Base-by-base conservation (phyloP, 1,139 yeast genomes). In the Saccharomycopsis crataegensis region DNA sequence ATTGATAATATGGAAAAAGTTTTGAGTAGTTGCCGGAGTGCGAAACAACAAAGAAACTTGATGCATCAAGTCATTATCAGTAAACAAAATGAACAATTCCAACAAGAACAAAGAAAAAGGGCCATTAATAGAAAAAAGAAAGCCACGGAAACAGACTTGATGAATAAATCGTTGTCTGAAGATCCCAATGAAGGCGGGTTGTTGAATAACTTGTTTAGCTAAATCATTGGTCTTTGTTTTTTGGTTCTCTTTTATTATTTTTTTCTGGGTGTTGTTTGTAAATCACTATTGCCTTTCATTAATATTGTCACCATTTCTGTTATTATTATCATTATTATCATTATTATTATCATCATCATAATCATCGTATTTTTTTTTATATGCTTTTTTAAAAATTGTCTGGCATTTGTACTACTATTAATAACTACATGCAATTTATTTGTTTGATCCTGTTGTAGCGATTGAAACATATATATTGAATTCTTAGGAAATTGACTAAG, bases 11-110 rank as follows among this genome's bases (percentile, higher is more conserved):
- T 87, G 58, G 91, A 86, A 62, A 70, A 72, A n/a, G 31, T 54
- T 38, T 68, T 87, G 52, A 78, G 78, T 33, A 76, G 76, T 51
- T 81, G 85, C 12, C 82, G 81, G 62, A 78, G 84, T 14, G 73
- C 83, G 59, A 79, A 86, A 58, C 91, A 84, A 63, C 95, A 86
- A 68, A 74, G 93, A 58, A 79, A 85, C 8, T 81, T 87, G 9
- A 76, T 88, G 65, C 69, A 86, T 50, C 94, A 86, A 59, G 81
- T 86, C 60, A 70, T 82, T 8, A 76, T 75, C 53, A 54, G 69
- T 68, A 56, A 66, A 71, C 57, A 56, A 43, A 65, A 66, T 68
- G 59, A 67, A 80, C 61, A 70, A 67, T 56, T 67, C 70, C 51
- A 66, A 65, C 60, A 59, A 73, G 56, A 67, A 65, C 57, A 67